Base-by-base conservation (phyloP, 371 early-diverging fungal genomes). In the Actinomortierella wolfii region DNA sequence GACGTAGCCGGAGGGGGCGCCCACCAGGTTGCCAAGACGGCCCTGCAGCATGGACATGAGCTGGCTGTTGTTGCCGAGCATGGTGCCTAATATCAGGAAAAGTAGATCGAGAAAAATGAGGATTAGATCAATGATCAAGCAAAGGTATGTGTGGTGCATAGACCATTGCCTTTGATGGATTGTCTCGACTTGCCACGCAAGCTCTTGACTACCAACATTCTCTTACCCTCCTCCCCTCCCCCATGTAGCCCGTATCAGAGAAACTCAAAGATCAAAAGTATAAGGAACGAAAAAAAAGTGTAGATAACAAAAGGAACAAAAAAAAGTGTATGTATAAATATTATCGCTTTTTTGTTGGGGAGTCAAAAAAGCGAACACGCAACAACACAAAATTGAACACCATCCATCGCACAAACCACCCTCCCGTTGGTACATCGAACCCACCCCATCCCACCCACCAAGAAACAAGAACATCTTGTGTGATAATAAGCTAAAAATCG, bases 1-100 rank as follows among this genome's bases (percentile, higher is more conserved):
- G 62, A 95, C 81, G 78, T 94, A 96, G 23, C 90, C 93, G 20
- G 93, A 91, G 21, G 91, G 76, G 40, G 86, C 86, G 45, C 95
- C 95, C 51, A 93, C 83, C 50, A 95, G 83, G 26, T 84, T 78
- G 57, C 86, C 89, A 51, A 96, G 84, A 50, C 86, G 81, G 26
- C 86, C 85, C 84, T 91, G 86, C 28, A 87, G 67, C 81, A 84
- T 85, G 61, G 80, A 79, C 69, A 87, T 61, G 56, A 81, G 77
- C 47, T 78, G 79, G 23, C 83, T 77, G 61, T 81, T 83, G 49
- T 76, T 66, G 43, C 83, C 73, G 60, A 62, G 42, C 77, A 79
- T 18, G 67, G 67, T 49, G 49, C 68, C 68, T 54, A 49, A 66
- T 54, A 53, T 56, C 41, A 60, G 28, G 56, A 61, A 47, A 34